These are phyloP conservation scores for Cystofilobasidium bisporidii DNA, from an alignment of 768 basidiomycete genomes.

Conservation along the genomic window DNA sequence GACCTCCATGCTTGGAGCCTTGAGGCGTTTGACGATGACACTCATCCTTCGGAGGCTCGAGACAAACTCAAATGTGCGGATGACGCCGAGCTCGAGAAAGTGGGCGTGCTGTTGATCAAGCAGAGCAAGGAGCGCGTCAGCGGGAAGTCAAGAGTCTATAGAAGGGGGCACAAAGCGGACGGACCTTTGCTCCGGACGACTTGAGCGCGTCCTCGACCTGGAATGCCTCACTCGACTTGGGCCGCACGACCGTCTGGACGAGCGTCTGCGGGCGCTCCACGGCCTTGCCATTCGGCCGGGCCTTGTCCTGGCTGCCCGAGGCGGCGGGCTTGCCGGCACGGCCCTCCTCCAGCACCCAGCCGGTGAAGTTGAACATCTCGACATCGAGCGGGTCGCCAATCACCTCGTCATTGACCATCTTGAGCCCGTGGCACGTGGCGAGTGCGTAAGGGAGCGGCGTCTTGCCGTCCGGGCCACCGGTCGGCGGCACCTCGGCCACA, in stretches of 20 bases:
- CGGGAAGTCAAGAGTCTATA: neutral
- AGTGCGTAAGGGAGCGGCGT: constrained; percentile 83
- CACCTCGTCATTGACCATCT: constrained; percentile 73
- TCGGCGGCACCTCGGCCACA: constrained; percentile 68
- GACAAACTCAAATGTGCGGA: constrained; percentile 92
- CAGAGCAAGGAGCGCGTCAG: neutral
- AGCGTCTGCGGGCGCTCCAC: constrained; percentile 64
- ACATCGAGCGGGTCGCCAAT: constrained; percentile 93
- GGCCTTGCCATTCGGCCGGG: constrained; percentile 30
- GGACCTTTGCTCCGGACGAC: constrained; percentile 60
- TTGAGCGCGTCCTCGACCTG: constrained; percentile 86
- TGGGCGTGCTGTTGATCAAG: constrained; percentile 74
- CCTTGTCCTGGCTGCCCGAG: constrained; percentile 43
- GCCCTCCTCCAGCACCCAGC: constrained; percentile 93
- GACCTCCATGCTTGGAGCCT: constrained; percentile 88
- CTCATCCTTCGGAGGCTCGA: constrained; percentile 91
- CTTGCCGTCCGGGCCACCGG: constrained; percentile 51
- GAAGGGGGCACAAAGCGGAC: constrained; percentile 26
- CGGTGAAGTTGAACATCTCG: constrained; percentile 93
- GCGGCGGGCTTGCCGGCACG: constrained; percentile 50
- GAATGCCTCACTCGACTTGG: constrained; percentile 85
- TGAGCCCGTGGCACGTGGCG: constrained; percentile 91
- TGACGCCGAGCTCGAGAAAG: constrained; percentile 92
- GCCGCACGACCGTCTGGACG: constrained; percentile 91
- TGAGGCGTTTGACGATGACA: constrained; percentile 89